These are phyloP conservation scores for Rhipidocladum racemiflorum DNA, from an alignment of 176 grass and related monocot species.

Conservation along the genomic window DNA sequence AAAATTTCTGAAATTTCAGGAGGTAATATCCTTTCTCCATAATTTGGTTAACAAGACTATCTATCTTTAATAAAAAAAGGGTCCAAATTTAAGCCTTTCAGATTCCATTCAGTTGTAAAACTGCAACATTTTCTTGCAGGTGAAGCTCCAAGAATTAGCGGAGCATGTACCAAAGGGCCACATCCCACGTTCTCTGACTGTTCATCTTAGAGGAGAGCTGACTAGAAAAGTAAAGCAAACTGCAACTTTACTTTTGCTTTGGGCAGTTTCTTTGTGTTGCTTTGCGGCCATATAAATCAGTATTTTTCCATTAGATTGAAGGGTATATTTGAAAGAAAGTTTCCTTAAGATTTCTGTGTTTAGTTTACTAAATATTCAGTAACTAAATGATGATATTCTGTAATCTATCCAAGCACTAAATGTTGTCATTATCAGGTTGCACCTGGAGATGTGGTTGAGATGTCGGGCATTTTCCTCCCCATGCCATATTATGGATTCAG, in stretches of 20 bases:
- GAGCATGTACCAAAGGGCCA: constrained; percentile 99
- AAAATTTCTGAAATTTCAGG: constrained; percentile 98
- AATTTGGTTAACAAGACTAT: constrained; percentile 4
- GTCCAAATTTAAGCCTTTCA: neutral
- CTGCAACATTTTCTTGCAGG: constrained; percentile 49
- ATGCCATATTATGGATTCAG: constrained; percentile 94
- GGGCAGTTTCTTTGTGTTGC: neutral
- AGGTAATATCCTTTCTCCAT: constrained; percentile 45
- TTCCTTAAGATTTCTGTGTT: neutral
- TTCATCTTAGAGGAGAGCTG: constrained; percentile 96
- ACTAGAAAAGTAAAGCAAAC: constrained; percentile 75
- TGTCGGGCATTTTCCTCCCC: constrained; percentile 94
- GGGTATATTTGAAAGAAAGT: neutral
- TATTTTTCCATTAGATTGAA: neutral
- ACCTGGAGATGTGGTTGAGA: constrained; percentile 94
- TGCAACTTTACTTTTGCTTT: constrained; percentile 4
- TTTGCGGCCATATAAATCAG: neutral
- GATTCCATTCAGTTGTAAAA: constrained; percentile 2
- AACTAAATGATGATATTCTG: neutral
- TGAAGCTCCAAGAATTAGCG: constrained; percentile 91
- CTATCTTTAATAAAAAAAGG: constrained; percentile 1
- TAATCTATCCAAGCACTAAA: constrained; percentile 1
- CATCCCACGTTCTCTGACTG: constrained; percentile 89
- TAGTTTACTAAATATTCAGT: neutral
- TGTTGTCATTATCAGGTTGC: constrained; percentile 59